Base-by-base conservation (phyloP, 2,329 filamentous ascomycete species). In the Monosporascus sp. region DNA sequence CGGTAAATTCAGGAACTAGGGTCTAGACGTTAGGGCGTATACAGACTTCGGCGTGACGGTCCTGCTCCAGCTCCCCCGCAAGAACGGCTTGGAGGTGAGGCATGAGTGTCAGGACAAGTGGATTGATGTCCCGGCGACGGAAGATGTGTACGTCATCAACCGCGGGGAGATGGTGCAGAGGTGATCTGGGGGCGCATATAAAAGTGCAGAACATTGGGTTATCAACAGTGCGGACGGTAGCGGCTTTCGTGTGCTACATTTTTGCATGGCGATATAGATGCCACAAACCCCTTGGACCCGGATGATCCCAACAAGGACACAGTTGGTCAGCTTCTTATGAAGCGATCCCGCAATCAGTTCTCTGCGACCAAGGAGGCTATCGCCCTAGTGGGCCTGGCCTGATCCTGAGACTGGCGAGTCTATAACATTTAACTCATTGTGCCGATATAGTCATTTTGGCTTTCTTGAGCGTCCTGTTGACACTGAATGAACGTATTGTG, bases 41-140 rank as follows among this genome's bases (percentile, higher is more conserved):
- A 63, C 51, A 9, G 63, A 67, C 52, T 64, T 61, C 37, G 62
- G 64, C 22, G 63, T 66, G 17, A 61, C 62, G 3, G 41, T 63
- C 35, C 53, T 66, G 22, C 53, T 65, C n/a, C 63, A 65, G 43
- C 53, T 65, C 55, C 56, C 59, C 11, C 60, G 57, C 6, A 58
- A 54, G 17, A 55, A 60, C 14, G 64, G 59, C 9, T 58, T 66
- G 7, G 62, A 65, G 47, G 59, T 66, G 2, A 61, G 56, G 58
- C 31, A 58, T 26, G 51, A 58, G 31, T 20, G 41, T 1, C 51
- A 38, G 3, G n/a, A 58, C 37, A 50, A 54, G 14, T 66, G 62
- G 61, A 24, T 63, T 5, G 15, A 41, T 1, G 59, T 62, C 1
- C 61, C 58, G 5, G 55, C 58, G 2, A 7, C 55, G 2, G 60